Percentiles rank a stretch among this genome's conserved stretches.
Conservation (phyloP, 1,284 basidiomycete species). For the Cryptococcus sp. region DNA sequence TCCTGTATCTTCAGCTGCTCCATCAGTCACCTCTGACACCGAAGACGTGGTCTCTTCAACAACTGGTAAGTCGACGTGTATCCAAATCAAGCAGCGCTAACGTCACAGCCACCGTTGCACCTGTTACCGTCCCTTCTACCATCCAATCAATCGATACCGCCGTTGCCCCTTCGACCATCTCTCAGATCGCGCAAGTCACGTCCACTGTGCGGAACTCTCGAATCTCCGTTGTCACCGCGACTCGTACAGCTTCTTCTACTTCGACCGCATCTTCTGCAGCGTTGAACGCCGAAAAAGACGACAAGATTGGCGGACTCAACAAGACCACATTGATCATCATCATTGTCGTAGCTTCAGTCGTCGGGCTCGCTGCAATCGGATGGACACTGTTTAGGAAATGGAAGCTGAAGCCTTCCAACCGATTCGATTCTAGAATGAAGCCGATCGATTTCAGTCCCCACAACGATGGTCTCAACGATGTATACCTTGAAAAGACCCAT, state of each 20-base stretch:
- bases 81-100: not conserved
- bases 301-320: slow-evolving; percentile 34
- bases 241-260: not conserved
- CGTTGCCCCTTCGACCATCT: not conserved
- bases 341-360: slow-evolving; percentile 62
- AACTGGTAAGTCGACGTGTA: not conserved
- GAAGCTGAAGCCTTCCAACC: slow-evolving; percentile 74
- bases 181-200: not conserved
- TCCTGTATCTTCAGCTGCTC: not conserved
- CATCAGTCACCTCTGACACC: not conserved
- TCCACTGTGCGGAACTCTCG: not conserved
- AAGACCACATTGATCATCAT: slow-evolving; percentile 64
- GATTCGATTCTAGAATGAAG: slow-evolving; percentile 65
- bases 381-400: slow-evolving; percentile 89
- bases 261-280: not conserved
- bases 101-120: not conserved
- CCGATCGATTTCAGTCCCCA: slow-evolving; percentile 64
- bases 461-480: slow-evolving; percentile 52
- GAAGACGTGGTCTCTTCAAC: too few relatives aligned
- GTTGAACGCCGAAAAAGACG: not conserved
- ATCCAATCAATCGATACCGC: not conserved
- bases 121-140: not conserved
- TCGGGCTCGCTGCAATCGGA: slow-evolving; percentile 64
- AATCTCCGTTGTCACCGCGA: slow-evolving; percentile 1
- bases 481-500: slow-evolving; percentile 39